A percentile compares a stretch with the other conserved stretches of the same genome.
These are phyloP conservation scores for Mucor velutinosus DNA, from an alignment of 371 early-diverging fungal genomes.

Conservation along the genomic window DNA sequence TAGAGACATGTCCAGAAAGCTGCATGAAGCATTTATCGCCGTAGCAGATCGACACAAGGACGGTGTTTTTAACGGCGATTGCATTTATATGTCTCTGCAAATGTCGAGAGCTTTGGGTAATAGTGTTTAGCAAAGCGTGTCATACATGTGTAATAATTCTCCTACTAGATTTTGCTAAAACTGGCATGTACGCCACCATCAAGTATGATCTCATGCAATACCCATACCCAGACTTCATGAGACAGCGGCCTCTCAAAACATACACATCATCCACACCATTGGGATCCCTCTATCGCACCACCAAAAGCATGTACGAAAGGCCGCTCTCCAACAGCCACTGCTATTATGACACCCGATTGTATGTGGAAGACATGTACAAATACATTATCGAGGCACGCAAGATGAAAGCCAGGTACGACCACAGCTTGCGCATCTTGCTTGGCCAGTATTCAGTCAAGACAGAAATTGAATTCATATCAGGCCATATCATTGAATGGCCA, in stretches of 20 bases:
- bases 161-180: conserved; percentile 23
- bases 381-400: conserved; percentile 55
- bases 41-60: conserved; percentile 14
- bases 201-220: conserved; percentile 35
- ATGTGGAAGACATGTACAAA: conserved; percentile 49
- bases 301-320: conserved; percentile 1
- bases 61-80: conserved; percentile 13
- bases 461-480: conserved; percentile 50
- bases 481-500: conserved; percentile 31
- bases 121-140: neutral
- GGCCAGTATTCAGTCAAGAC: conserved; percentile 59
- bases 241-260: conserved; percentile 36
- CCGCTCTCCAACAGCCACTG: neutral
- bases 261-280: conserved; percentile 57
- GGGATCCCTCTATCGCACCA: conserved; percentile 55
- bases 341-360: conserved; percentile 44
- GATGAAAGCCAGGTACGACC: conserved; percentile 51
- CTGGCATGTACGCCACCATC: conserved; percentile 34
- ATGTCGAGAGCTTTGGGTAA: conserved; percentile 16
- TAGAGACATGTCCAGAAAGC: conserved; percentile 2
- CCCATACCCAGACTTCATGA: conserved; percentile 75
- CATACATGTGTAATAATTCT: neutral
- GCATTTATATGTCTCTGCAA: conserved; percentile 19
- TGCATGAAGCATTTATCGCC: conserved; percentile 14
- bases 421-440: conserved; percentile 53